Conservation (phyloP, 768 basidiomycete genomes). For the Lactarius sanguifluus region DNA sequence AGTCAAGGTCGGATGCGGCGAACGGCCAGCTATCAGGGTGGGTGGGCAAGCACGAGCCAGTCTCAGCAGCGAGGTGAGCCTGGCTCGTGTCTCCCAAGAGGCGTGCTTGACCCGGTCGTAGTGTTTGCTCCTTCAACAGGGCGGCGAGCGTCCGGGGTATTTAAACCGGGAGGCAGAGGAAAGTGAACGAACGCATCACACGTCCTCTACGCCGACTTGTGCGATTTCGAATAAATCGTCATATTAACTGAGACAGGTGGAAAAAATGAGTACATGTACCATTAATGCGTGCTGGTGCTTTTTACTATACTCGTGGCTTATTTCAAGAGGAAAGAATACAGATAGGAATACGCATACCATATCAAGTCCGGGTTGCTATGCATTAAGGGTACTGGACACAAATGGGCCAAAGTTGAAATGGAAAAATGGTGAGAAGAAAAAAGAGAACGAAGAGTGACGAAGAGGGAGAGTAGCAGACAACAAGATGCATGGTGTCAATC, state of each 20-base stretch:
- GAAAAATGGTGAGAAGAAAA: slow-evolving; percentile 1
- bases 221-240: not conserved
- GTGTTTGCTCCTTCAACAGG: slow-evolving; percentile 44
- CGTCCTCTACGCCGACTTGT: not conserved
- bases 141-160: slow-evolving; percentile 43
- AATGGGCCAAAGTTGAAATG: not conserved
- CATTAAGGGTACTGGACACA: slow-evolving; percentile 2
- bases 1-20: slow-evolving; percentile 23
- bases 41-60: slow-evolving; percentile 18
- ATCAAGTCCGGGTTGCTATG: slow-evolving; percentile 13
- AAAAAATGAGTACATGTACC: slow-evolving; percentile 18
- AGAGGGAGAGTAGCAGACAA: slow-evolving; percentile 13
- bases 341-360: slow-evolving; percentile 16
- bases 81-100: not conserved
- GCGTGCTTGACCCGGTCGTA: slow-evolving; percentile 28
- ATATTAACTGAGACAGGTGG: not conserved
- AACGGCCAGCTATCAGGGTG: slow-evolving; percentile 11
- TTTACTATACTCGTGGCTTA: slow-evolving; percentile 16
- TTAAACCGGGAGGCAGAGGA: slow-evolving; percentile 42
- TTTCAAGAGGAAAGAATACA: slow-evolving; percentile 5
- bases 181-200: not conserved
- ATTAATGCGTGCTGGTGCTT: slow-evolving; percentile 16
- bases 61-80: slow-evolving; percentile 22
- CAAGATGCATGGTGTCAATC: slow-evolving; percentile 29
- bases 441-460: not conserved